A percentile compares a stretch with the other conserved stretches of the same genome.
phyloP scores from a whole-genome alignment of 2,329 filamentous ascomycete species.

The Diaporthe sp. region DNA sequence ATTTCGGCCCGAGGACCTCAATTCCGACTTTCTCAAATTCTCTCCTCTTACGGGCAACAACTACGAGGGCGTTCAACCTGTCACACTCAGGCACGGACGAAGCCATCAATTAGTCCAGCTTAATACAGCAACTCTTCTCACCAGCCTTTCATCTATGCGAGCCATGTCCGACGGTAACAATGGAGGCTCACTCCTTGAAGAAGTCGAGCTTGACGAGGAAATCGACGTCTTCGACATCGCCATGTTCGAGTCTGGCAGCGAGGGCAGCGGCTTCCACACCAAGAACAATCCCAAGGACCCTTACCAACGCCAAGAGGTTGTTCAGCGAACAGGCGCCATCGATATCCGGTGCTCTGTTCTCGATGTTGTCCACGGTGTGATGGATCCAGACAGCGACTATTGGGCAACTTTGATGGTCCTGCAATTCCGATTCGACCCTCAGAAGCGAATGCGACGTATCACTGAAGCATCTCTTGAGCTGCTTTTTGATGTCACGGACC shows the following conservation, averaged over 20 bases:
- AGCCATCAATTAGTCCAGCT: not conserved
- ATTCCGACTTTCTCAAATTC: too few species aligned
- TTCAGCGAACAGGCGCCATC: conserved; percentile 46
- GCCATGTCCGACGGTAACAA: not conserved
- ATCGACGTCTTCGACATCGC: not conserved
- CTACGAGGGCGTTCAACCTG: too few species aligned
- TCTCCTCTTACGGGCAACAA: too few species aligned
- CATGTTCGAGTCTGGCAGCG: not conserved
- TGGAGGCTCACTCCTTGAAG: not conserved
- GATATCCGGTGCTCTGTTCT: conserved; percentile 46
- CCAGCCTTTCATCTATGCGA: not conserved
- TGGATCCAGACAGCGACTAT: conserved; percentile 42
- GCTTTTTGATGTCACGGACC: conserved; percentile 41
- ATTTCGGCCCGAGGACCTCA: too few species aligned
- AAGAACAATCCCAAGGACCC: conserved; percentile 23
- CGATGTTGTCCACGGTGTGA: conserved; percentile 47
- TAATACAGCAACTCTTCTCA: too few species aligned
- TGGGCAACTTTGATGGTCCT: conserved; percentile 47
- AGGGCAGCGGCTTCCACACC: conserved; percentile 4
- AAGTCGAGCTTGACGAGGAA: not conserved
- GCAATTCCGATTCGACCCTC: conserved; percentile 47
- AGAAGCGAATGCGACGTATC: conserved; percentile 45
- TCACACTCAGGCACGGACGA: too few species aligned
- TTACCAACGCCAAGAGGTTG: conserved; percentile 3
- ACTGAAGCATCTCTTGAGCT: conserved; percentile 44